phyloP scores from a whole-genome alignment of 1,284 basidiomycete genomes.

The Amylostereum areolatum region DNA sequence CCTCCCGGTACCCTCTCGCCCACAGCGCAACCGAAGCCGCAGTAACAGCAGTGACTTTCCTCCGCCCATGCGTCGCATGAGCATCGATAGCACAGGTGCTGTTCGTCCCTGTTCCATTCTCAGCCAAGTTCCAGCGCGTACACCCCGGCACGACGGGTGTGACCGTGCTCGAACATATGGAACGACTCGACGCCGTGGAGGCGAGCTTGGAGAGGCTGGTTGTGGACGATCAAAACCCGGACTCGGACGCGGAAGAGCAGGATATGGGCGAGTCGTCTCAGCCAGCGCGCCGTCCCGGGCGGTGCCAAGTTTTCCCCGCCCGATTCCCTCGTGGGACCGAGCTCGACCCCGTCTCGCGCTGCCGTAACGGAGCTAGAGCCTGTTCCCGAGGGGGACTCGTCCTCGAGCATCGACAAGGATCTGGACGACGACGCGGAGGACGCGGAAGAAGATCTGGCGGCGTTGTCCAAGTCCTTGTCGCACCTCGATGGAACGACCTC shows the following conservation, averaged over 20 bases:
- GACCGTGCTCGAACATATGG: slow-evolving; percentile 74
- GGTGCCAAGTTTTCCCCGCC: slow-evolving; percentile 18
- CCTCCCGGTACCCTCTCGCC: slow-evolving; percentile 42
- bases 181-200: slow-evolving; percentile 75
- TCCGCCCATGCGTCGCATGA: slow-evolving; percentile 58
- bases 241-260: slow-evolving; percentile 37
- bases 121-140: slow-evolving; percentile 69
- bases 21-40: slow-evolving; percentile 37
- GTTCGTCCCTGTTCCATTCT: slow-evolving; percentile 71
- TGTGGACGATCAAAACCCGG: slow-evolving; percentile 45
- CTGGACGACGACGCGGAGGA: slow-evolving; percentile 31
- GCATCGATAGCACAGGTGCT: slow-evolving; percentile 48
- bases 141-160: slow-evolving; percentile 80
- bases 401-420: slow-evolving; percentile 24
- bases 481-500: slow-evolving; percentile 48
- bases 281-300: slow-evolving; percentile 9
- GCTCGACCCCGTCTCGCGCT: slow-evolving; percentile 9
- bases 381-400: slow-evolving; percentile 44
- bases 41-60: slow-evolving; percentile 67
- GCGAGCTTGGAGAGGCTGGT: slow-evolving; percentile 68
- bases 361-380: slow-evolving; percentile 33
- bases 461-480: slow-evolving; percentile 69
- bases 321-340: not conserved
- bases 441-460: slow-evolving; percentile 67
- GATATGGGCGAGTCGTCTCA: slow-evolving; percentile 44